These are phyloP conservation scores for Leccinum subtestaceum DNA, from an alignment of 768 basidiomycete genomes.

Conservation along the genomic window DNA sequence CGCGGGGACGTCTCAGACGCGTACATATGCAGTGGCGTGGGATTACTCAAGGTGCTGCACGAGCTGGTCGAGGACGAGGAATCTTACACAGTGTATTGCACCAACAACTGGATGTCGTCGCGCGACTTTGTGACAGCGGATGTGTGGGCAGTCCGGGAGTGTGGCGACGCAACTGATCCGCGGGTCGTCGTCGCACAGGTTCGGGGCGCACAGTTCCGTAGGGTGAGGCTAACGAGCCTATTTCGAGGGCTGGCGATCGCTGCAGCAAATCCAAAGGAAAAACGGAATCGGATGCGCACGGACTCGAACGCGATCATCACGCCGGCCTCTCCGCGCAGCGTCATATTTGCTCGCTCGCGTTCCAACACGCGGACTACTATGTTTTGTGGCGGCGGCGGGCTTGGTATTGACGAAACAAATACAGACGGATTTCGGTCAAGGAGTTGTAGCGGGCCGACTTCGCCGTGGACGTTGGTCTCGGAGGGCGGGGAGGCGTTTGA, in stretches of 20 bases:
- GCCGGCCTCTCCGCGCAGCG: conserved; percentile 24
- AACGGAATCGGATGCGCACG: conserved; percentile 19
- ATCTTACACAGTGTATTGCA: conserved; percentile 53
- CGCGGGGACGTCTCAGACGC: conserved; percentile 48
- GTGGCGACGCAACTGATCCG: conserved; percentile 16
- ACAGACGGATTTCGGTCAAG: conserved; percentile 3
- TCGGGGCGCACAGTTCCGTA: conserved; percentile 58
- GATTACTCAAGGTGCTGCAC: conserved; percentile 45
- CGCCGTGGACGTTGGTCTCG: conserved; percentile 41
- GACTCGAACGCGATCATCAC: conserved; percentile 29
- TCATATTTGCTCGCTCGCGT: conserved; percentile 30
- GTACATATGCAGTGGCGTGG: conserved; percentile 62
- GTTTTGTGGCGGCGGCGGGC: conserved; percentile 1
- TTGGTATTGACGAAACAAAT: conserved; percentile 9
- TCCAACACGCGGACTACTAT: conserved; percentile 24
- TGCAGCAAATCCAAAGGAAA: conserved; percentile 20
- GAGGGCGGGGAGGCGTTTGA: conserved; percentile 20
- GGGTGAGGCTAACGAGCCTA: conserved; percentile 50
- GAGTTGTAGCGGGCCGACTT: conserved; percentile 23
- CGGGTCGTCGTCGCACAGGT: conserved; percentile 51
- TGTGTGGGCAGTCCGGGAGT: conserved; percentile 45
- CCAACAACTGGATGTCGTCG: conserved; percentile 40
- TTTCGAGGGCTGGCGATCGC: conserved; percentile 41
- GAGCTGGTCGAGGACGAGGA: conserved; percentile 39
- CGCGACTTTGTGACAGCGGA: conserved; percentile 49